Conservation (phyloP, 805 yeast genomes). For the Pichia sporocuriosa region DNA sequence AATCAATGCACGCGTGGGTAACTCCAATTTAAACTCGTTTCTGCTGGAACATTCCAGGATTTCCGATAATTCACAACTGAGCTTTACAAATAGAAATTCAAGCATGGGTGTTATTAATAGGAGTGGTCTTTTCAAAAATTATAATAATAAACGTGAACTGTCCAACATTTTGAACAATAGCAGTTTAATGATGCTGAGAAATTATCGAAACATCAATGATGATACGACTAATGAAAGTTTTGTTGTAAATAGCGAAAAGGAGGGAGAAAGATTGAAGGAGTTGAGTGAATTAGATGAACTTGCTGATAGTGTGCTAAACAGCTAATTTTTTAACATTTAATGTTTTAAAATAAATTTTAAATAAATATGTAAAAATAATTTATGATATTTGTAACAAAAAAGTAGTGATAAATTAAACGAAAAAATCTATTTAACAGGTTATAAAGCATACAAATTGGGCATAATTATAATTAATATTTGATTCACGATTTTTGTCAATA, state of each 20-base stretch:
- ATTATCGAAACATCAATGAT: background rate
- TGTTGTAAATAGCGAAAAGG: background rate
- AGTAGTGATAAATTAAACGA: background rate
- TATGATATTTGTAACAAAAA: background rate
- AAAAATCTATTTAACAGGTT: background rate
- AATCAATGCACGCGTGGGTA: background rate
- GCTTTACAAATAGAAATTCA: background rate
- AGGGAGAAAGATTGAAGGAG: constrained; percentile 12
- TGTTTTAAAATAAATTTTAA: background rate
- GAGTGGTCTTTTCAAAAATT: background rate
- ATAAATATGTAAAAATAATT: too few species aligned
- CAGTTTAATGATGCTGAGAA: constrained; percentile 7
- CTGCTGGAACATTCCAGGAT: background rate
- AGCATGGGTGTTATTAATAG: background rate
- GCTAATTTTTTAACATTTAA: constrained; percentile 1
- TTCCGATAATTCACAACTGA: background rate
- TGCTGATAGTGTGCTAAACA: constrained; percentile 22
- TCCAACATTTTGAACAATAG: background rate
- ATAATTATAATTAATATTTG: constrained; percentile 18
- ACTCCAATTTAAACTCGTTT: background rate
- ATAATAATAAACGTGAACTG: background rate
- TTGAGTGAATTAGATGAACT: constrained; percentile 19
- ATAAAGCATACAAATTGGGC: constrained; percentile 25
- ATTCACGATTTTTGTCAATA: constrained; percentile 17
- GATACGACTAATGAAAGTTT: background rate